Evolutionary conservation across 495 filamentous ascomycete genomes (phyloP).

Genomic region (Cercophora newfieldiana): DNA sequence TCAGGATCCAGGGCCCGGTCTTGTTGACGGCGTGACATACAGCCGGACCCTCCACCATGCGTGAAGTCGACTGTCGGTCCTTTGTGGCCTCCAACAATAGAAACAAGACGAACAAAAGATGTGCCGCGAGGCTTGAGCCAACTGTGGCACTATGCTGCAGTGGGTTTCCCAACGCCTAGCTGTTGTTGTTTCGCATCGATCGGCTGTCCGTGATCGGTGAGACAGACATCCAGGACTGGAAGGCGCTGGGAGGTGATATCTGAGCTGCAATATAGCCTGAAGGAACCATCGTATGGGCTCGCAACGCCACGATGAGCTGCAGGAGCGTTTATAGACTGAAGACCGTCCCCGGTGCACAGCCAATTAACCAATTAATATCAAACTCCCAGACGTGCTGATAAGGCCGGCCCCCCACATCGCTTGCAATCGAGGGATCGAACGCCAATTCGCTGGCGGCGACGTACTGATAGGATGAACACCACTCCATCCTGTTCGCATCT

Average conservation of each 20-base stretch:
- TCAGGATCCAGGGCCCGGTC: slow-evolving; percentile 13
- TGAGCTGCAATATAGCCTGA: slow-evolving; percentile 28
- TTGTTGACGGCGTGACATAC: slow-evolving; percentile 21
- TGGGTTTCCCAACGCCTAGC: background rate
- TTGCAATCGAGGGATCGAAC: background rate
- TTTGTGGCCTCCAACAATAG: background rate
- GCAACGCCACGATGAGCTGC: slow-evolving; percentile 17
- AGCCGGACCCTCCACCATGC: background rate
- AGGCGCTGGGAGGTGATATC: slow-evolving; percentile 18
- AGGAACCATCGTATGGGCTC: slow-evolving; percentile 19
- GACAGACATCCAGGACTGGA: background rate
- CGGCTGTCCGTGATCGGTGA: background rate
- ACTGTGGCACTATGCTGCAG: background rate
- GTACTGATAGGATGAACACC: slow-evolving; percentile 28
- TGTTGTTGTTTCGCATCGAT: background rate
- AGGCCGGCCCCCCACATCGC: slow-evolving; percentile 26
- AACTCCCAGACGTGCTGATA: slow-evolving; percentile 25
- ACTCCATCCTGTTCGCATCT: slow-evolving; percentile 14
- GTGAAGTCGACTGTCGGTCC: background rate
- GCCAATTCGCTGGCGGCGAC: slow-evolving; percentile 21
- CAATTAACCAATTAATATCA: slow-evolving; percentile 38
- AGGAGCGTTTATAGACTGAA: slow-evolving; percentile 17
- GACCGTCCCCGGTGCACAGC: slow-evolving; percentile 28
- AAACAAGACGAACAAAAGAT: background rate
- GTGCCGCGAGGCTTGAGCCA: background rate